Evolutionary conservation across 345 rosid species (phyloP).

Genomic region (Alliaria petiolata): DNA sequence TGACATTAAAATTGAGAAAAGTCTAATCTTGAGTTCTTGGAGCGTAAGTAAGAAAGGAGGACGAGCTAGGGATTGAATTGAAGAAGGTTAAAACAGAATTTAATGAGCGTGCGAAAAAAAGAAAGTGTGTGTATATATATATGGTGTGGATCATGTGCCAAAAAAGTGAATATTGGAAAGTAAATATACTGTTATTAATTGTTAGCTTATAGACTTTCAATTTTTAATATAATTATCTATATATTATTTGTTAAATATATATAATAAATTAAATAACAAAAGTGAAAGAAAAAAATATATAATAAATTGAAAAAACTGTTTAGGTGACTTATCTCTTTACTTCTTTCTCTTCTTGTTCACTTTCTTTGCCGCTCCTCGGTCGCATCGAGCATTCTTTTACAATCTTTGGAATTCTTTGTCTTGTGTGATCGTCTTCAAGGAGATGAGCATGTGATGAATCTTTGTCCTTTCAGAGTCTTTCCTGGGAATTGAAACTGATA

Average conservation of each 20-base stretch:
- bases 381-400: no score
- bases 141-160: constrained; percentile 1
- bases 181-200: constrained; percentile 15
- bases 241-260: background rate
- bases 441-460: no score
- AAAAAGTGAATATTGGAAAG: constrained; percentile 4
- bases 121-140: background rate
- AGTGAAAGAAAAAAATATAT: no score
- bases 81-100: constrained; percentile 9
- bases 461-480: no score
- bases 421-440: no score
- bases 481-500: no score
- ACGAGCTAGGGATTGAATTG: background rate
- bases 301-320: no score
- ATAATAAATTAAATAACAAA: no score
- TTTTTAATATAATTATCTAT: background rate
- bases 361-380: no score
- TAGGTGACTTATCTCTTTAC: no score
- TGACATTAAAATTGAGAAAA: background rate
- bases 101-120: constrained; percentile 18
- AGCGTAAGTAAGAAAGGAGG: background rate
- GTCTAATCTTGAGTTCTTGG: background rate
- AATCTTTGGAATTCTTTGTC: no score
- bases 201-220: background rate
- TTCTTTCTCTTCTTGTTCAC: no score